Percentiles rank a stretch among this genome's conserved stretches.
phyloP scores from a whole-genome alignment of 108 stramenopile species.

The Stephanodiscus triporus region DNA sequence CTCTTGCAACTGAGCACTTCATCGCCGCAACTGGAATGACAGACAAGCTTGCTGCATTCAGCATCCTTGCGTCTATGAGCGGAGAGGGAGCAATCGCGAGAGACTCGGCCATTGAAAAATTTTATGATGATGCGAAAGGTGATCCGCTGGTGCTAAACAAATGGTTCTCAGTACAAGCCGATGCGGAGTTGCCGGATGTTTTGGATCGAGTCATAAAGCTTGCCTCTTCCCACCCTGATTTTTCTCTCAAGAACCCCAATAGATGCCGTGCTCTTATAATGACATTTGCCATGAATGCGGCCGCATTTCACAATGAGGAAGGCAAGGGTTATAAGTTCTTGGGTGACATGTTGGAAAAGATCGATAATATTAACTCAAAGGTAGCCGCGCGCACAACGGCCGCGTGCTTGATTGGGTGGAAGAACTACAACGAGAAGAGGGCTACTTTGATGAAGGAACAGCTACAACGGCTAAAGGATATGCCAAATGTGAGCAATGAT shows the following conservation, averaged over 20 bases:
- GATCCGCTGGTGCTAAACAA: slow-evolving; percentile 83
- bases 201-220: slow-evolving; percentile 64
- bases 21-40: slow-evolving; percentile 87
- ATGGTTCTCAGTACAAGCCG: slow-evolving; percentile 91
- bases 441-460: slow-evolving; percentile 81
- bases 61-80: slow-evolving; percentile 71
- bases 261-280: slow-evolving; percentile 84
- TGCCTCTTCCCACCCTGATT: slow-evolving; percentile 81
- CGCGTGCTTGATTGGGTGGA: slow-evolving; percentile 79
- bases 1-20: slow-evolving; percentile 70
- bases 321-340: slow-evolving; percentile 93
- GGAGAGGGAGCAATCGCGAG: slow-evolving; percentile 60
- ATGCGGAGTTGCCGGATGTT: slow-evolving; percentile 71
- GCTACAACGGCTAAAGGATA: slow-evolving; percentile 61
- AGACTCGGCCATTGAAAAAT: slow-evolving; percentile 65
- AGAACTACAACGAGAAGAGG: slow-evolving; percentile 74
- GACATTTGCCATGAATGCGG: slow-evolving; percentile 81
- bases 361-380: slow-evolving; percentile 93
- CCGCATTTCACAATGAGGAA: slow-evolving; percentile 82
- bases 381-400: slow-evolving; percentile 82
- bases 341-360: slow-evolving; percentile 71
- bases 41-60: slow-evolving; percentile 89
- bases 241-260: slow-evolving; percentile 93
- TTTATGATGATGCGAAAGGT: slow-evolving; percentile 82
- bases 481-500: slow-evolving; percentile 78